Evolutionary conservation across 441 rosid species (phyloP).

Genomic region (Theobroma grandiflorum): DNA sequence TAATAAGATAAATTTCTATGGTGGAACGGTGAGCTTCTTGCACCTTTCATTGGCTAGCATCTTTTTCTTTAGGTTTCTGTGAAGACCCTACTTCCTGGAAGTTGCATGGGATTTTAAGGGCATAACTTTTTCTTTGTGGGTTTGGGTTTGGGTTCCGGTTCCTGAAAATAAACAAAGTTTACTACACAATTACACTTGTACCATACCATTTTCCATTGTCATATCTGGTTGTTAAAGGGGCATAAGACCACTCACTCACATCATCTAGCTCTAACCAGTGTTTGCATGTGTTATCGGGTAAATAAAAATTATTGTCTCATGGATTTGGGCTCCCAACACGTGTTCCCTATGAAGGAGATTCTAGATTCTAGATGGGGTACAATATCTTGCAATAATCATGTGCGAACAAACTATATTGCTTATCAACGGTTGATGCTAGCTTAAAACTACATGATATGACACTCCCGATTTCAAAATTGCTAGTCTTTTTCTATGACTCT

Average conservation of each 20-base stretch:
- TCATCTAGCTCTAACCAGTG: not conserved
- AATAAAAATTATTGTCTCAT: not conserved
- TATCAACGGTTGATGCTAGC: not conserved
- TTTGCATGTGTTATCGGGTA: not conserved
- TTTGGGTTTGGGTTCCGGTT: not conserved
- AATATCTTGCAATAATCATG: no score
- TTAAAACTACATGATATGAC: not conserved
- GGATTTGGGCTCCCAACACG: not conserved
- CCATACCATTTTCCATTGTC: not conserved
- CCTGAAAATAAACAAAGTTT: not conserved
- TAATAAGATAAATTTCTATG: not conserved
- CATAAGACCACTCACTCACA: not conserved
- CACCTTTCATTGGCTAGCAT: slow-evolving; percentile 23
- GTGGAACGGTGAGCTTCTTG: slow-evolving; percentile 39
- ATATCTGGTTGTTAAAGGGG: not conserved
- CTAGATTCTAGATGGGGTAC: no score
- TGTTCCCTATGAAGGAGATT: not conserved
- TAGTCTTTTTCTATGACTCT: not conserved
- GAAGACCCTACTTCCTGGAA: slow-evolving; percentile 55
- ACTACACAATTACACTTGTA: not conserved
- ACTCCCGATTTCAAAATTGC: not conserved
- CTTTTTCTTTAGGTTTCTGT: slow-evolving; percentile 19
- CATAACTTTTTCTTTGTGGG: not conserved
- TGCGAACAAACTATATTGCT: not conserved
- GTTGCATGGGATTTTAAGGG: slow-evolving; percentile 42